phyloP scores from a whole-genome alignment of 352 stramenopile genomes.

The Elongisporangium senticosum region DNA sequence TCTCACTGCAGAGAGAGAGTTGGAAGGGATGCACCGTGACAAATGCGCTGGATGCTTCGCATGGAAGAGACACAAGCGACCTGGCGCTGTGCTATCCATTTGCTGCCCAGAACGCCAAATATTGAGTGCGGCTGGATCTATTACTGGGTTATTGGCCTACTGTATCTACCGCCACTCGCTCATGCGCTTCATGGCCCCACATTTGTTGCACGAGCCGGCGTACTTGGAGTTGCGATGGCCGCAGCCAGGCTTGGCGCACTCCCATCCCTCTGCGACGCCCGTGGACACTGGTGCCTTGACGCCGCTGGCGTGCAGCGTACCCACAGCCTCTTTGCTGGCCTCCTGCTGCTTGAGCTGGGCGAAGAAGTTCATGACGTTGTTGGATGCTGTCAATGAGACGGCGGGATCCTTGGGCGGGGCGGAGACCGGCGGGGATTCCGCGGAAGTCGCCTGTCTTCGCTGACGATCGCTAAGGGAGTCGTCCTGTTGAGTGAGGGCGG shows the following conservation, averaged over 20 bases:
- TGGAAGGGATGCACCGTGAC: not conserved
- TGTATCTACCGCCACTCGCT: slow-evolving; percentile 64
- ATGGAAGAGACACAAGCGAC: not conserved
- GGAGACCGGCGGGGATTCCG: not conserved
- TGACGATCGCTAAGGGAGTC: not conserved
- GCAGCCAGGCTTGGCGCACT: slow-evolving; percentile 58
- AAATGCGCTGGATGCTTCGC: not conserved
- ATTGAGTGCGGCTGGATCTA: not conserved
- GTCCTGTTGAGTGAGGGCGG: not conserved
- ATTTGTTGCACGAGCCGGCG: slow-evolving; percentile 57
- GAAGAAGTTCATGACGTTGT: slow-evolving; percentile 55
- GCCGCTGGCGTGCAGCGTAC: slow-evolving; percentile 54
- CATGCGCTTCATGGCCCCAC: slow-evolving; percentile 72
- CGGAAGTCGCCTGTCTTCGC: not conserved
- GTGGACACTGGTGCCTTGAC: slow-evolving; percentile 20
- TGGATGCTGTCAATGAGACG: not conserved
- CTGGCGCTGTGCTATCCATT: not conserved
- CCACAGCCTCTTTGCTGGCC: slow-evolving; percentile 43
- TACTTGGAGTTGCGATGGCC: slow-evolving; percentile 69
- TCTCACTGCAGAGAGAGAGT: not conserved
- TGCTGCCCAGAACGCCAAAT: not conserved
- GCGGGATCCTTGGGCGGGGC: not conserved
- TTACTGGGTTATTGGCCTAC: not conserved
- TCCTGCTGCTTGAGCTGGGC: slow-evolving; percentile 58
- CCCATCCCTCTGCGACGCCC: slow-evolving; percentile 51